A percentile compares a stretch with the other conserved stretches of the same genome.
Evolutionary conservation across 2,329 filamentous ascomycete genomes (phyloP).

Genomic region (Colletotrichum sp.): DNA sequence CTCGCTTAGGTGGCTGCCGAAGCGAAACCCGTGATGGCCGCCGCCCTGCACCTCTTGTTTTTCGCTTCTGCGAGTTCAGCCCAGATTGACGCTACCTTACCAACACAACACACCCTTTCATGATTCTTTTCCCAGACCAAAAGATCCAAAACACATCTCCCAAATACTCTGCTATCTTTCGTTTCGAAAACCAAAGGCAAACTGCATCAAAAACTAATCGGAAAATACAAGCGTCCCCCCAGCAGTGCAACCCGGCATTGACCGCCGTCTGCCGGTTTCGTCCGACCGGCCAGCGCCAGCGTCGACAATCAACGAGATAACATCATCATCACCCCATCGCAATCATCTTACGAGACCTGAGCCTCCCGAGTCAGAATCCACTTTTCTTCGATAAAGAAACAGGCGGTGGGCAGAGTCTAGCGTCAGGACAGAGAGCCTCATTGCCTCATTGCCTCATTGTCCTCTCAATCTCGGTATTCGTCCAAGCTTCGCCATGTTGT

Average conservation of each 20-base stretch:
- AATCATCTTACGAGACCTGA: conserved; percentile 5
- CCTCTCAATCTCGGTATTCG: conserved; percentile 11
- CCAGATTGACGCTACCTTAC: not conserved
- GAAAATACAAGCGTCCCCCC: not conserved
- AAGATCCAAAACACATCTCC: not conserved
- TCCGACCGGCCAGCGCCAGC: not conserved
- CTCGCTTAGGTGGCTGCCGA: not conserved
- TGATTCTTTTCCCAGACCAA: not conserved
- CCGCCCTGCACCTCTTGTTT: conserved; percentile 3
- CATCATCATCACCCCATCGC: conserved; percentile 19
- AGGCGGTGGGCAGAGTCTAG: not conserved
- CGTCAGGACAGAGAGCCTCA: not conserved
- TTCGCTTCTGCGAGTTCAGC: not conserved
- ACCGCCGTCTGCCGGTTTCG: not conserved
- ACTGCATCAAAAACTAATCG: not conserved
- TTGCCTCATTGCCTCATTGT: not conserved
- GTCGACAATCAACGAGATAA: not conserved
- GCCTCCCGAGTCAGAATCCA: conserved; percentile 16
- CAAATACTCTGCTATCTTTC: not conserved
- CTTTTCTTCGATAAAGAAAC: not conserved
- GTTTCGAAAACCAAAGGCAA: not conserved
- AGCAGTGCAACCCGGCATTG: not conserved
- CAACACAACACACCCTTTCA: not conserved
- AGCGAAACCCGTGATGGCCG: not conserved
- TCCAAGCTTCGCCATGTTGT: not conserved